Evolutionary conservation across 805 yeast genomes (phyloP).

Genomic region (Saccharomycopsis sp.): DNA sequence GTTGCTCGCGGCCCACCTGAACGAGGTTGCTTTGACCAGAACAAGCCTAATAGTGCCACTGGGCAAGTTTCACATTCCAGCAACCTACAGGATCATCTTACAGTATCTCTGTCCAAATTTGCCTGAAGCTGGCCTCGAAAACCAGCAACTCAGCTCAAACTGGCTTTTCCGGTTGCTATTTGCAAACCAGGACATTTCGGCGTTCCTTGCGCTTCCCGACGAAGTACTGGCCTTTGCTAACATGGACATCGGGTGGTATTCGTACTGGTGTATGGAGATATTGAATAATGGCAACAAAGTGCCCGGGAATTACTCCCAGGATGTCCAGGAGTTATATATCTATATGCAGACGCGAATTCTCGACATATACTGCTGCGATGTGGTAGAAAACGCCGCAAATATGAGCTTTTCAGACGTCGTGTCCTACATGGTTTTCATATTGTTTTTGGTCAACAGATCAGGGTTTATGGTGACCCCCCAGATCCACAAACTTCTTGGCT

Average conservation of each 20-base stretch:
- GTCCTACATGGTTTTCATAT: slow-evolving; percentile 7
- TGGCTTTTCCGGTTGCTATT: not conserved
- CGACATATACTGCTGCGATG: not conserved
- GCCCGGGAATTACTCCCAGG: not conserved
- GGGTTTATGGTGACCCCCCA: not conserved
- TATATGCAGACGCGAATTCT: not conserved
- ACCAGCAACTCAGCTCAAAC: not conserved
- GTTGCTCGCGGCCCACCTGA: not conserved
- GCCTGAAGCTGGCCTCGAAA: not conserved
- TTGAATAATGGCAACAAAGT: not conserved
- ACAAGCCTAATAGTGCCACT: not conserved
- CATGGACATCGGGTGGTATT: not conserved
- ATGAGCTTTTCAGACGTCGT: slow-evolving; percentile 8
- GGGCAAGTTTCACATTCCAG: not conserved
- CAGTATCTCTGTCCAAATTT: not conserved
- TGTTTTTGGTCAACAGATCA: not conserved
- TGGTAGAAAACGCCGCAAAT: not conserved
- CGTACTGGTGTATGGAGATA: not conserved
- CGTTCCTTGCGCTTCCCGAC: not conserved
- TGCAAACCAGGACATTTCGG: not conserved
- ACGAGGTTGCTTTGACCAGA: not conserved
- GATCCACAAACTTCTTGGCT: not conserved
- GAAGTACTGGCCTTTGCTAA: not conserved
- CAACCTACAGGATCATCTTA: not conserved
- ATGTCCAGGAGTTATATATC: not conserved